A percentile compares a stretch with the other conserved stretches of the same genome.
Evolutionary conservation across 495 filamentous ascomycete genomes (phyloP).

Genomic region (Annulohypoxylon stygium): DNA sequence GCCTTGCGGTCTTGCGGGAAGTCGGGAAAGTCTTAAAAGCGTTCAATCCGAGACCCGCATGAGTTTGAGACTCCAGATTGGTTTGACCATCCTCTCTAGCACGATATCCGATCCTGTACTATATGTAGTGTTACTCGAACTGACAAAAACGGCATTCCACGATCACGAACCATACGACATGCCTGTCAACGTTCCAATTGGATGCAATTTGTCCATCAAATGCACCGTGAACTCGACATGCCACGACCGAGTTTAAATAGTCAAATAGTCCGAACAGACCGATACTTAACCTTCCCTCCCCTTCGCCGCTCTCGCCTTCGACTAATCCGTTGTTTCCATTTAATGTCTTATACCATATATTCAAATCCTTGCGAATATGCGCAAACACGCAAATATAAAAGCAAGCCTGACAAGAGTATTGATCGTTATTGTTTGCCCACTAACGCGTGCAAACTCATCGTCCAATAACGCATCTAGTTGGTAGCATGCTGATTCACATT

Average conservation of each 20-base stretch:
- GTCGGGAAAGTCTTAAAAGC: conserved; percentile 19
- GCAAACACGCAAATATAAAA: conserved; percentile 9
- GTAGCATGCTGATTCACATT: conserved; percentile 10
- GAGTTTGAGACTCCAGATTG: conserved; percentile 14
- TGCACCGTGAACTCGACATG: conserved; percentile 23
- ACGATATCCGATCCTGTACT: conserved; percentile 29
- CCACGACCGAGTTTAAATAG: conserved; percentile 10
- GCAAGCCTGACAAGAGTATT: background rate
- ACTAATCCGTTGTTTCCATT: background rate
- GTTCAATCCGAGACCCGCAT: conserved; percentile 22
- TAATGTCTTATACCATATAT: background rate
- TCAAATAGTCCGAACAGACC: conserved; percentile 26
- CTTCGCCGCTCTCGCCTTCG: background rate
- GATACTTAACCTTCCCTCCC: conserved; percentile 5
- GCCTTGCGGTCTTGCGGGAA: conserved; percentile 19
- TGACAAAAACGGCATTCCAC: background rate
- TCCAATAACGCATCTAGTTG: conserved; percentile 11
- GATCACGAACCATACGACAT: conserved; percentile 9
- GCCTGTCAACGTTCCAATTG: background rate
- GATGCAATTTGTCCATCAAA: conserved; percentile 8
- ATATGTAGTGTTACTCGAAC: conserved; percentile 20
- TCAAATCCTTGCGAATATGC: background rate
- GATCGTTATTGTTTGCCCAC: conserved; percentile 3
- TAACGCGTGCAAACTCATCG: background rate
- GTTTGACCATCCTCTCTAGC: conserved; percentile 19